Percentiles rank a stretch among this genome's conserved stretches.
phyloP scores from a whole-genome alignment of 768 basidiomycete genomes.

The Coprinopsis strossmayeri region DNA sequence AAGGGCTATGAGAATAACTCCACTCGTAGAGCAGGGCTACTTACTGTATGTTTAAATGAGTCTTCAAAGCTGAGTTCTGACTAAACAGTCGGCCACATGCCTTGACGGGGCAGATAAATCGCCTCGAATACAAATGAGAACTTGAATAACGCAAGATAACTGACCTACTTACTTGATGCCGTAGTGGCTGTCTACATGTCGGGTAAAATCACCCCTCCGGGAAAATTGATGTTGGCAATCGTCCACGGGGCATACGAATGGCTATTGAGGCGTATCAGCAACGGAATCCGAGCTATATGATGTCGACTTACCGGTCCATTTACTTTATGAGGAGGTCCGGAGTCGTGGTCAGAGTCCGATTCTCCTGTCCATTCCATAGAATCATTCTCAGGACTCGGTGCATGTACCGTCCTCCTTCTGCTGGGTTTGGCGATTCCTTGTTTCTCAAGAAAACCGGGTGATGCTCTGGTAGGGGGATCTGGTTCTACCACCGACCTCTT shows the following conservation, averaged over 20 bases:
- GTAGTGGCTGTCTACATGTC: slow-evolving; percentile 47
- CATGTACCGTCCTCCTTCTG: no score
- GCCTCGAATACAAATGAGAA: not conserved
- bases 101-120: no score
- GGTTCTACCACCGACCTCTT: no score
- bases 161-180: slow-evolving; percentile 38
- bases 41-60: slow-evolving; percentile 63
- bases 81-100: slow-evolving; percentile 53
- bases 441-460: no score
- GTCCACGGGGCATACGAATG: not conserved
- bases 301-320: no score
- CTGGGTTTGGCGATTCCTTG: no score
- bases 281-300: no score
- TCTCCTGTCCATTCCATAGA: no score
- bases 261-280: not conserved
- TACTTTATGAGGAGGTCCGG: no score
- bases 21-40: slow-evolving; percentile 16
- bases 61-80: slow-evolving; percentile 55
- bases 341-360: no score
- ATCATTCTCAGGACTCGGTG: no score
- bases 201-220: slow-evolving; percentile 54
- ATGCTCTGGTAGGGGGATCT: no score
- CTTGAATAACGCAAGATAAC: not conserved
- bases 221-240: slow-evolving; percentile 18
- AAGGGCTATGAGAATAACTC: slow-evolving; percentile 1